These are phyloP conservation scores for Stephania japonica DNA, from an alignment of 164 flowering plant species.

Conservation along the genomic window DNA sequence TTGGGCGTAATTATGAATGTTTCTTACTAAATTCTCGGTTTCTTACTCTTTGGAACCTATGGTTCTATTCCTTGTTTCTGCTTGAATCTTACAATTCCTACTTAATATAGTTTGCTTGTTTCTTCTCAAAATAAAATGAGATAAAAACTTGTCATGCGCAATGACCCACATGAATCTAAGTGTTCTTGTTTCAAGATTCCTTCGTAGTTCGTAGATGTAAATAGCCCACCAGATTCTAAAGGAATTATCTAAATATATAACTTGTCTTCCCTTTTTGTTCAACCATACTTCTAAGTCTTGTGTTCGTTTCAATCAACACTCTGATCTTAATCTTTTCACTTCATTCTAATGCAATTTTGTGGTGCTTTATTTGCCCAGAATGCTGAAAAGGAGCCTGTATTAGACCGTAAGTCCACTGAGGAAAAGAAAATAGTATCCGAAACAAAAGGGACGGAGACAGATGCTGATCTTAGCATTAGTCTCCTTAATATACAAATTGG, in stretches of 20 bases:
- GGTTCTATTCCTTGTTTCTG: no score
- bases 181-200: neutral
- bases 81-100: no score
- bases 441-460: conserved; percentile 50
- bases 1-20: no score
- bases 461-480: conserved; percentile 62
- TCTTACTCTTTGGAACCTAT: no score
- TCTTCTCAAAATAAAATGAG: no score
- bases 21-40: no score
- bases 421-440: conserved; percentile 56
- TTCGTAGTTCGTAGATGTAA: neutral
- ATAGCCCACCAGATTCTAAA: neutral
- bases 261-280: neutral
- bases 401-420: conserved; percentile 32
- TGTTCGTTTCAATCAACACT: neutral
- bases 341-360: conserved; percentile 2
- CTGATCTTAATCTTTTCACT: neutral
- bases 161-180: neutral
- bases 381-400: conserved; percentile 34
- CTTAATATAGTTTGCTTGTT: no score
- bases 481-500: conserved; percentile 88
- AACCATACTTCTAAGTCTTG: neutral
- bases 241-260: neutral
- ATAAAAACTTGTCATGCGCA: neutral
- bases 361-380: conserved; percentile 16